These are phyloP conservation scores for Ciborinia camelliae DNA, from an alignment of 2,329 filamentous ascomycete genomes.

Conservation along the genomic window DNA sequence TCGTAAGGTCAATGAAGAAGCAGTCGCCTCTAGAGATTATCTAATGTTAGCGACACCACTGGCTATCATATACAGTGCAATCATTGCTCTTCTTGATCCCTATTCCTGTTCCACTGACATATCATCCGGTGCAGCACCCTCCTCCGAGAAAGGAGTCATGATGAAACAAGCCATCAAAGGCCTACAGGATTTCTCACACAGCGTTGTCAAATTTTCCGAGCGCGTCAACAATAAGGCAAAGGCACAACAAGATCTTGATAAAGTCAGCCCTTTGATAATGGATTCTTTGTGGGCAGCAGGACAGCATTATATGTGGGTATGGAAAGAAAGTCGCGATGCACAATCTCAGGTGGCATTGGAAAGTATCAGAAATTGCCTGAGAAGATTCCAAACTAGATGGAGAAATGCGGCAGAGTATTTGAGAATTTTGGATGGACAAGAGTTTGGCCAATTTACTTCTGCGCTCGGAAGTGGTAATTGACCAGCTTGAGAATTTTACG, in stretches of 20 bases:
- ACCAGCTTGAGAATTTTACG: background rate
- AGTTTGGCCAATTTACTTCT: constrained; percentile 38
- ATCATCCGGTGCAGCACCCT: constrained; percentile 7
- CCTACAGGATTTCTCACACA: constrained; percentile 35
- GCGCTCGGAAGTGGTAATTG: constrained; percentile 26
- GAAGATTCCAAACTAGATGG: constrained; percentile 38
- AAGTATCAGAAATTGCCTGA: constrained; percentile 35
- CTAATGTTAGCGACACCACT: constrained; percentile 31
- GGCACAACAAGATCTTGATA: constrained; percentile 31
- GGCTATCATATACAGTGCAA: constrained; percentile 33
- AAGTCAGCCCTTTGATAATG: constrained; percentile 40
- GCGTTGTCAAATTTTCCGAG: constrained; percentile 35
- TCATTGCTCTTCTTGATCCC: constrained; percentile 40
- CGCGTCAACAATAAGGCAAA: constrained; percentile 30
- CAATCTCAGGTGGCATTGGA: constrained; percentile 36
- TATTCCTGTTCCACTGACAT: constrained; percentile 38
- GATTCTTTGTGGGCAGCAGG: constrained; percentile 41
- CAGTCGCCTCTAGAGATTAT: constrained; percentile 27
- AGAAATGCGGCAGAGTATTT: constrained; percentile 40
- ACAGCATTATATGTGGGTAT: constrained; percentile 41
- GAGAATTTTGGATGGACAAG: constrained; percentile 39
- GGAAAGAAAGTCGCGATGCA: constrained; percentile 39
- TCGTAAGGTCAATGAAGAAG: constrained; percentile 32
- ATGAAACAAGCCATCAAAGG: constrained; percentile 39
- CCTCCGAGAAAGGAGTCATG: constrained; percentile 34